Base-by-base conservation (phyloP, 2,329 filamentous ascomycete genomes). In the Aurifilum marmelostoma region DNA sequence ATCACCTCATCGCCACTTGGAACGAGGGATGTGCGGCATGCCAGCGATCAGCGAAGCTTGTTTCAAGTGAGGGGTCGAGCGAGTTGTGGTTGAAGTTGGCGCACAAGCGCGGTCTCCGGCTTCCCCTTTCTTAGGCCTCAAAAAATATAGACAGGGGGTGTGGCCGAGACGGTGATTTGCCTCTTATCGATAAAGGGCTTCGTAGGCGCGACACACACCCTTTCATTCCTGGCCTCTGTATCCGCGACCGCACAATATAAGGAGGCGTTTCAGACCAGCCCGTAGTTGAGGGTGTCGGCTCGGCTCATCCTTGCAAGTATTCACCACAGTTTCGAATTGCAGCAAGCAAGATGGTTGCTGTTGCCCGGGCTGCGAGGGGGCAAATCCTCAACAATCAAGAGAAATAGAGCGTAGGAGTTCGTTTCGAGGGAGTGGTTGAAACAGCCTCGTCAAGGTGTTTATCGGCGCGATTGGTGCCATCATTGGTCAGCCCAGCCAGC, bases 211-310 rank as follows among this genome's bases (percentile, higher is more conserved):
- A 52, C 43, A 3, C 27, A 47, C 43, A 47, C 43, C 21, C 21
- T 47, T n/a, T 47, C 18, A 9, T n/a, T 54, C 37, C 5, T 27
- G 29, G 47, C 21, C 29, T 16, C 29, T 56, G 63, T 24, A 21
- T 52, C 56, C 41, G 41, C 24, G 41, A 32, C 54, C 9, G 29
- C 47, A 65, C 39, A 43, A 37, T 24, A 65, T 56, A 39, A 61
- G 67, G 64, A 62, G 67, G 67, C 59, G 69, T 71, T 71, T 71
- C 69, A 71, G 43, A 39, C 61, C 47, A 41, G 67, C 69, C 37
- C 60, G 27, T 67, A 67, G 63, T 52, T 62, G 59, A 39, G 52
- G 24, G 27, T n/a, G 52, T 60, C n/a, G 54, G 27, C 39, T 12
- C 27, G 50, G 47, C 50, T 34, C 64, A 58, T 50, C 43, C 54